A percentile compares a stretch with the other conserved stretches of the same genome.
Conservation (phyloP, 1,139 yeast genomes). For the Lodderomyces elongisporus region DNA sequence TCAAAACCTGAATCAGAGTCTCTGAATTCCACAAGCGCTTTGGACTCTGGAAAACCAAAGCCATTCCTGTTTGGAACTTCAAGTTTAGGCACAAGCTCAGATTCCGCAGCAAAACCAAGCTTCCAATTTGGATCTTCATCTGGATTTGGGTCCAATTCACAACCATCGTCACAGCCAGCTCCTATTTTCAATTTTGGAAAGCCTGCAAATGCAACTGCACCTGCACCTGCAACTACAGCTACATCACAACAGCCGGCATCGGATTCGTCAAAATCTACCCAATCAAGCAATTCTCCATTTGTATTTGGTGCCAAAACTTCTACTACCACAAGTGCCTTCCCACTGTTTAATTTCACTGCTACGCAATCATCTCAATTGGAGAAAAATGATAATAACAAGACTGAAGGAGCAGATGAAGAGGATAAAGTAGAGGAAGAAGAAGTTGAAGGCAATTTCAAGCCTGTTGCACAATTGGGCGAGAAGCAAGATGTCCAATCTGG, state of each 20-base stretch:
- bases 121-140: not conserved
- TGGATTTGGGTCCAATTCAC: not conserved
- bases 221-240: too few relatives aligned
- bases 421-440: constrained; percentile 26
- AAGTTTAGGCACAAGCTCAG: constrained; percentile 1
- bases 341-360: constrained; percentile 6
- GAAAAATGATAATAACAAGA: not conserved
- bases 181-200: constrained; percentile 5
- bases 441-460: constrained; percentile 43
- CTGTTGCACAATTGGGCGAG: constrained; percentile 42
- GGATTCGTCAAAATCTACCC: too few relatives aligned
- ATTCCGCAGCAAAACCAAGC: too few relatives aligned
- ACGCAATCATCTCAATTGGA: constrained; percentile 4
- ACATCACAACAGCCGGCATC: too few relatives aligned
- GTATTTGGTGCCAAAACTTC: constrained; percentile 3
- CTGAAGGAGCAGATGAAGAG: constrained; percentile 2
- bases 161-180: constrained; percentile 1
- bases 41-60: constrained; percentile 3
- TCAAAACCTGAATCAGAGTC: too few relatives aligned
- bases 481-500: too few relatives aligned
- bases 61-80: too few relatives aligned
- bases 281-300: too few relatives aligned
- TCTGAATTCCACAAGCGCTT: not conserved
- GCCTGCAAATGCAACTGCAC: too few relatives aligned
- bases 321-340: not conserved